Evolutionary conservation across 306 rosid genomes (phyloP).

Genomic region (Prunus armeniaca): DNA sequence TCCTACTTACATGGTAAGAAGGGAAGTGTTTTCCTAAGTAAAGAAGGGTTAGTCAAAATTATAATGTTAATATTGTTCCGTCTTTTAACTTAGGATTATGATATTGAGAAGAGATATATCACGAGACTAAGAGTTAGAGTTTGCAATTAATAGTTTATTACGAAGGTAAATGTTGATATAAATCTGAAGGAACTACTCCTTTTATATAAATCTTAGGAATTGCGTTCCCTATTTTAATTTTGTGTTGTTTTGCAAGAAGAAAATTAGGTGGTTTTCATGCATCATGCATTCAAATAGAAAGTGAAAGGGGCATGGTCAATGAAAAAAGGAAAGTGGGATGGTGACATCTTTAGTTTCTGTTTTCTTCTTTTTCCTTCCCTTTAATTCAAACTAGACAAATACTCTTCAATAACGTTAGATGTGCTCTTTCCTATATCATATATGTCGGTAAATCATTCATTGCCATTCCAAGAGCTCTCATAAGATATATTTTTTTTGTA

Average conservation of each 20-base stretch:
- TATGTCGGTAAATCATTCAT: neutral
- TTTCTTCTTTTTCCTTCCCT: neutral
- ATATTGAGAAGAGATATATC: too few species aligned
- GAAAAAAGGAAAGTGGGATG: neutral
- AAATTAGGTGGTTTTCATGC: neutral
- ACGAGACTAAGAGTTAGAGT: too few species aligned
- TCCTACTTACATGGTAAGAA: rapidly evolving
- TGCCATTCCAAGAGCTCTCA: neutral
- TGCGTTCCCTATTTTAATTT: neutral
- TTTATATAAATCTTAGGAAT: neutral
- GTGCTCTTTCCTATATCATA: neutral
- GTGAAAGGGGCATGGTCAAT: neutral
- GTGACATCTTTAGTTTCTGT: neutral
- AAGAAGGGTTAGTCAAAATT: too few species aligned
- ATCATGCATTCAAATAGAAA: neutral
- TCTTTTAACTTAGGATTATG: too few species aligned
- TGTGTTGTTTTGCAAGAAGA: neutral
- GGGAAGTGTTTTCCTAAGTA: too few species aligned
- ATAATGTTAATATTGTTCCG: too few species aligned
- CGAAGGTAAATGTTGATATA: too few species aligned
- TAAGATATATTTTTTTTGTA: neutral
- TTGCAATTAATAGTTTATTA: too few species aligned
- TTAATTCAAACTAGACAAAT: conserved; percentile 1
- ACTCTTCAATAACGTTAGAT: neutral
- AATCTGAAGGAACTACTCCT: neutral